These are phyloP conservation scores for Phytopythium mirpurense DNA, from an alignment of 352 stramenopile genomes.

Conservation along the genomic window DNA sequence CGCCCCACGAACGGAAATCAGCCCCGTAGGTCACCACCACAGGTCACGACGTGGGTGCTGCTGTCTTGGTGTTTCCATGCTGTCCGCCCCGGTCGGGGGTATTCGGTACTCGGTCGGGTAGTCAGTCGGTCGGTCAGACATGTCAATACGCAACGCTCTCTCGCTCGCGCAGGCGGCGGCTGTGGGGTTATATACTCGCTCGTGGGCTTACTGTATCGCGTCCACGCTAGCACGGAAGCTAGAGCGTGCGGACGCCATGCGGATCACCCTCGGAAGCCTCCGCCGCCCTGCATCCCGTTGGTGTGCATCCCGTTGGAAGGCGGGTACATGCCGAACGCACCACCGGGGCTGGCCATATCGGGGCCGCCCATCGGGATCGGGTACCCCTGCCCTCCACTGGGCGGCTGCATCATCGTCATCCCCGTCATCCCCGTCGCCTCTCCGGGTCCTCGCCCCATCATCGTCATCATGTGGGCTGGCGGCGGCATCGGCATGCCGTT, in stretches of 20 bases:
- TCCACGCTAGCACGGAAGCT: too few species aligned
- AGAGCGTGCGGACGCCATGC: too few species aligned
- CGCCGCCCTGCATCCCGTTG: slow-evolving; percentile 3
- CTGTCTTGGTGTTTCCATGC: too few species aligned
- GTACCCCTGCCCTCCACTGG: background rate
- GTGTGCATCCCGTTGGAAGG: background rate
- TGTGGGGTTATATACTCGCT: background rate
- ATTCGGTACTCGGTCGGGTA: too few species aligned
- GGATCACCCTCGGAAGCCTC: background rate
- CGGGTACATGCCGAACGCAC: slow-evolving; percentile 1
- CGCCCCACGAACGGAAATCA: background rate
- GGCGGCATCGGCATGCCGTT: slow-evolving; percentile 10
- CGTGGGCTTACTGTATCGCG: too few species aligned
- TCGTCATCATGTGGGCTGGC: slow-evolving; percentile 8
- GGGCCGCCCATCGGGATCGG: slow-evolving; percentile 1
- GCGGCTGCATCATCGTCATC: slow-evolving; percentile 15
- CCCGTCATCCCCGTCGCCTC: background rate
- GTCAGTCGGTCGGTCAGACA: too few species aligned
- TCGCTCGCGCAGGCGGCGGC: background rate
- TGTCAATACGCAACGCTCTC: background rate
- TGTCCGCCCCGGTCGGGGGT: too few species aligned
- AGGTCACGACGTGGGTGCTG: too few species aligned
- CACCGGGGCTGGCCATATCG: background rate
- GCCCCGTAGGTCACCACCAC: too few species aligned
- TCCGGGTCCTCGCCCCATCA: too few species aligned